Evolutionary conservation across 108 stramenopile species (phyloP).

Genomic region (Discostella stelligeroides): DNA sequence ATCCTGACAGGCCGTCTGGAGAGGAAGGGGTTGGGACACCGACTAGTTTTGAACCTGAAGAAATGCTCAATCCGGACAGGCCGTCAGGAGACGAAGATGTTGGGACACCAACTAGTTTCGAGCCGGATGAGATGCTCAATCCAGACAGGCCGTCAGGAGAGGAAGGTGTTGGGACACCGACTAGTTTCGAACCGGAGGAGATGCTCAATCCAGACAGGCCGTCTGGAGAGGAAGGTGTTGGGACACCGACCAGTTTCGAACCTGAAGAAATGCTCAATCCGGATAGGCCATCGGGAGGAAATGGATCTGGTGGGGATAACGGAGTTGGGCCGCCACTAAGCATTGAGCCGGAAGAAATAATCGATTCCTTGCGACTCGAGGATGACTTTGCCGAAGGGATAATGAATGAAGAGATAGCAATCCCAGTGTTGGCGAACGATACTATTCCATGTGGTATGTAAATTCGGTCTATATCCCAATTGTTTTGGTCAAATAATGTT

Average conservation of each 20-base stretch:
- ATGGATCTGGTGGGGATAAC: not conserved
- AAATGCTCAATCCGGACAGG: not conserved
- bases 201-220: no score
- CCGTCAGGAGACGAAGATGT: not conserved
- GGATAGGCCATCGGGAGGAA: not conserved
- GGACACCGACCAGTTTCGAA: not conserved
- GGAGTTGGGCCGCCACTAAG: not conserved
- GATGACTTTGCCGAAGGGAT: constrained; percentile 24
- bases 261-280: not conserved
- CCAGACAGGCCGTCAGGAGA: not conserved
- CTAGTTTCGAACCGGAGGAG: not conserved
- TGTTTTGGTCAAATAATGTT: no score
- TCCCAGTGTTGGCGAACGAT: constrained; percentile 18
- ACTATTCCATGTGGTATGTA: constrained; percentile 10
- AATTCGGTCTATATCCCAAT: not conserved
- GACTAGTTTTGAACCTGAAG: not conserved
- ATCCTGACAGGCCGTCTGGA: no score
- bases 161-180: not conserved
- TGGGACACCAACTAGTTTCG: not conserved
- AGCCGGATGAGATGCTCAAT: not conserved
- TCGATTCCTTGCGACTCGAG: constrained; percentile 9
- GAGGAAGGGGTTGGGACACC: no score
- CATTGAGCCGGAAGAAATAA: not conserved
- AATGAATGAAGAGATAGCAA: constrained; percentile 11
- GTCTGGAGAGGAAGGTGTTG: not conserved